Base-by-base conservation (phyloP, 2,329 filamentous ascomycete genomes). In the Fusarium fracticaudum region DNA sequence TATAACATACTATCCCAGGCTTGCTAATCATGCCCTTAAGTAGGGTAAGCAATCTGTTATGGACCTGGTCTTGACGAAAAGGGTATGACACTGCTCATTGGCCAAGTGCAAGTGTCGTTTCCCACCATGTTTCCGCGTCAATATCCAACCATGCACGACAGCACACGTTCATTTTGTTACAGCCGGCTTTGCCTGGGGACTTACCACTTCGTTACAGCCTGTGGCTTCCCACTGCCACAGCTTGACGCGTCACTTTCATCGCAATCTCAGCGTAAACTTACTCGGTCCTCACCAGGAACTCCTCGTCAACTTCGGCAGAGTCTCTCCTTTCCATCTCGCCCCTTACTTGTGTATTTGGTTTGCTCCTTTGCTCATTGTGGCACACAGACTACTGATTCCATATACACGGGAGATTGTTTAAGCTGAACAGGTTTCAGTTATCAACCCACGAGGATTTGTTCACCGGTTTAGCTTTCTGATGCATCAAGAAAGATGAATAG, bases 371-470 rank as follows among this genome's bases (percentile, higher is more conserved):
- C 20, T 4, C 35, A 6, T 2, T 29, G 11, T 10, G 22, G 15
- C 10, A 37, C 3, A 17, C 14, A 17, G 9, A 8, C 24, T n/a
- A 22, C 33, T 15, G 33, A 29, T 12, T 10, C 18, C 9, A n/a
- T n/a, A n/a, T n/a, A n/a, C n/a, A n/a, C n/a, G n/a, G n/a, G n/a
- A n/a, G n/a, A n/a, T n/a, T n/a, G n/a, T n/a, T n/a, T n/a, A 6
- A 29, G 24, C 14, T n/a, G 20, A 18, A 31, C 8, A 17, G 24
- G 11, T n/a, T 11, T 7, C 6, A 4, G 20, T n/a, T n/a, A 3
- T 4, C 22, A 40, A 14, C 1, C 20, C 3, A n/a, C 2, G 6
- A 11, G 0, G 5, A 8, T 15, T 14, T 14, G 20, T 55, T 10
- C 4, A 41, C n/a, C 20, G 14, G 14, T 3, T 41, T 38, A 18